These are phyloP conservation scores for Irpex sp. DNA, from an alignment of 1,284 basidiomycete genomes.

Conservation along the genomic window DNA sequence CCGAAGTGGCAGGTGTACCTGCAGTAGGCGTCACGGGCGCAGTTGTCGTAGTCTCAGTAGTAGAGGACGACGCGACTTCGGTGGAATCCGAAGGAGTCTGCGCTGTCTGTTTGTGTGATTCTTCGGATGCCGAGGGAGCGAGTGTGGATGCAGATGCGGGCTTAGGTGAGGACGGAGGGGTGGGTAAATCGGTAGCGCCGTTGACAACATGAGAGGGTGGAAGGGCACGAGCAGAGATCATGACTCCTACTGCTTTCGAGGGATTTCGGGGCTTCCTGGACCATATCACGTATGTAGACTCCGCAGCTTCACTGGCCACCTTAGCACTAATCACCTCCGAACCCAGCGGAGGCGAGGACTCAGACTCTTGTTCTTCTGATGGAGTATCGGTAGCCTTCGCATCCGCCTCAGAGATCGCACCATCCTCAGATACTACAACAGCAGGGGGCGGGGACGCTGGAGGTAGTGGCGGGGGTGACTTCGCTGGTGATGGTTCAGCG, in stretches of 20 bases:
- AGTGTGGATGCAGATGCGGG: background rate
- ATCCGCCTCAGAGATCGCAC: background rate
- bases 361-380: background rate
- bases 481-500: background rate
- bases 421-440: background rate
- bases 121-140: background rate
- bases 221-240: constrained; percentile 57
- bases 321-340: constrained; percentile 3
- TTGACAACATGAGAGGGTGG: constrained; percentile 55
- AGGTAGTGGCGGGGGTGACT: background rate
- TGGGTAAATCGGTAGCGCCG: constrained; percentile 46
- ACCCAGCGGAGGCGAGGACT: background rate
- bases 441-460: background rate
- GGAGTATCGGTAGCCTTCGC: background rate
- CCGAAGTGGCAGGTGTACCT: constrained; percentile 57
- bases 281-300: constrained; percentile 54
- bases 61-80: constrained; percentile 28
- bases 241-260: constrained; percentile 56
- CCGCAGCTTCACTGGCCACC: constrained; percentile 2
- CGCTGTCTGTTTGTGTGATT: background rate
- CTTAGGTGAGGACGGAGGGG: constrained; percentile 38
- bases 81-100: constrained; percentile 14
- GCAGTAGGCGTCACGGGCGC: constrained; percentile 46
- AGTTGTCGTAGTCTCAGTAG: constrained; percentile 36
- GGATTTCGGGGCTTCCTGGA: constrained; percentile 63